Conservation (phyloP, 2,329 filamentous ascomycete genomes). For the Penicillium expansum region DNA sequence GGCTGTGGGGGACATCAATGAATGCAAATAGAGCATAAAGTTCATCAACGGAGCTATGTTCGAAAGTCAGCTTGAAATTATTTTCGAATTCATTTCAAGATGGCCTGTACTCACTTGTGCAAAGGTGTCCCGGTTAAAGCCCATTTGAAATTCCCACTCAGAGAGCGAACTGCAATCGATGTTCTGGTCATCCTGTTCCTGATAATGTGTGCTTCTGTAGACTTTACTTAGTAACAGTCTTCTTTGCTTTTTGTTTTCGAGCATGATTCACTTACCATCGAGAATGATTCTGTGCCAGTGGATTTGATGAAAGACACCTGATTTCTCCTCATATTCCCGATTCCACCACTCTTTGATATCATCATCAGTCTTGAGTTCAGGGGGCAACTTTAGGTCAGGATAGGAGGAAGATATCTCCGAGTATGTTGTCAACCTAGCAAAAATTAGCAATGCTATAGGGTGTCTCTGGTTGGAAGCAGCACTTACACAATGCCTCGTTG, state of each 20-base stretch:
- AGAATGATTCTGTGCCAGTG: not conserved
- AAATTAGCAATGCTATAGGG: rapidly evolving
- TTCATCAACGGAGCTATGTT: not conserved
- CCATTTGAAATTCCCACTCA: not conserved
- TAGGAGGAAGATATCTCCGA: not conserved
- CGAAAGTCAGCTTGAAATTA: not conserved
- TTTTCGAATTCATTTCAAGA: not conserved
- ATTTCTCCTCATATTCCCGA: not conserved
- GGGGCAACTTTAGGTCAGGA: not conserved
- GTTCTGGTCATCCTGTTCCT: not conserved
- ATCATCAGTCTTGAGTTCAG: not conserved
- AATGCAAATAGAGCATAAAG: not conserved
- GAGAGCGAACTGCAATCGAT: not conserved
- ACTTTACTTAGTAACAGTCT: not conserved
- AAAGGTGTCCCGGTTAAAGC: not conserved
- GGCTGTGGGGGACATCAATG: not conserved
- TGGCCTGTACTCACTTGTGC: not conserved
- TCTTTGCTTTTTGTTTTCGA: not conserved
- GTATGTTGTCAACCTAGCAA: not conserved
- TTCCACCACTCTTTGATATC: not conserved
- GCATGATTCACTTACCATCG: not conserved
- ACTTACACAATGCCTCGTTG: not conserved
- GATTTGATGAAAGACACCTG: not conserved
- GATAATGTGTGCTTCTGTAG: not conserved
- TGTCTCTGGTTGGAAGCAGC: not conserved